Conservation (phyloP, 2,329 filamentous ascomycete species). For the Xylariaceae sp. region DNA sequence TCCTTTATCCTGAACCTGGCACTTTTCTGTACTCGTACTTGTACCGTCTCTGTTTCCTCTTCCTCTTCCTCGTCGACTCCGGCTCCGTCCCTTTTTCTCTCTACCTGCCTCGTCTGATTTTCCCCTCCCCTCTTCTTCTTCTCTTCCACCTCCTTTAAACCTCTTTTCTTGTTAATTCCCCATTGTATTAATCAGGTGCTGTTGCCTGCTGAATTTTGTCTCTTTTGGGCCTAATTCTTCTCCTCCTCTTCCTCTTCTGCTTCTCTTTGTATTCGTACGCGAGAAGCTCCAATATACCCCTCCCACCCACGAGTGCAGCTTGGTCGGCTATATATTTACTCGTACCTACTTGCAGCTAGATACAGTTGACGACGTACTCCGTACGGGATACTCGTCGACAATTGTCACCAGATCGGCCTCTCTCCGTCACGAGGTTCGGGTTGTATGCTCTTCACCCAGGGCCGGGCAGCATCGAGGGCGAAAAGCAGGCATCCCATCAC, state of each 20-base stretch:
- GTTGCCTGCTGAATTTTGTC: background rate
- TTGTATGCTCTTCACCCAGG: background rate
- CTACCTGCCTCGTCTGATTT: too few species aligned
- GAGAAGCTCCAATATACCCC: background rate
- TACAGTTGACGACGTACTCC: background rate
- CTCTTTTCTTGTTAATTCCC: background rate
- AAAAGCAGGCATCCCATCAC: background rate
- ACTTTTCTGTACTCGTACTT: background rate
- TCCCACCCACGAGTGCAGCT: background rate
- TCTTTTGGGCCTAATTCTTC: background rate
- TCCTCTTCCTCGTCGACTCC: background rate
- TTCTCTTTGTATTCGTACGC: background rate
- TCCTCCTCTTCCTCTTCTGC: background rate
- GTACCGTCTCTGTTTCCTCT: background rate
- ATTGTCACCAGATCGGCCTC: background rate
- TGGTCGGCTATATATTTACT: background rate
- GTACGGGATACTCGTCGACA: background rate
- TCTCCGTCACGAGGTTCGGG: background rate
- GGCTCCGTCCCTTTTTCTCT: too few species aligned
- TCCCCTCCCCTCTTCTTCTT: background rate
- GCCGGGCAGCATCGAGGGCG: background rate
- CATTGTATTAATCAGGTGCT: background rate
- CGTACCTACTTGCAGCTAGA: background rate
- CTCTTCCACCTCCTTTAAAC: background rate
- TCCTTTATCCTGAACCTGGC: background rate